Evolutionary conservation across 2,329 filamentous ascomycete genomes (phyloP), one percentile per base, ranked within the genome.

Genomic region (Fusarium sp.): DNA sequence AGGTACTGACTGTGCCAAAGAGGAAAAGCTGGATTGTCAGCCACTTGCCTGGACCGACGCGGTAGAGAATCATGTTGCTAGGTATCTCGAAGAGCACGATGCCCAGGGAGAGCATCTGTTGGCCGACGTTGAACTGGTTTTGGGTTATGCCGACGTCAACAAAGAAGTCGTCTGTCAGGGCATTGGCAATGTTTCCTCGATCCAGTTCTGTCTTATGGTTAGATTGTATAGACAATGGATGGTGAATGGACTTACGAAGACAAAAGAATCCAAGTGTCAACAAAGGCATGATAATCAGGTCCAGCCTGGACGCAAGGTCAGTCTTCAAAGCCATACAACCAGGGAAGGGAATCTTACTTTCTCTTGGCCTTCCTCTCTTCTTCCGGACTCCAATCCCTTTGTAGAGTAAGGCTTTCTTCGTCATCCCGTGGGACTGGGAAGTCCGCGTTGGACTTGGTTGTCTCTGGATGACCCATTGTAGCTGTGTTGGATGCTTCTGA

Each of bases 11-110:
- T 20, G 82, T 78, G 7, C 86, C 86, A 59, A 83, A 88, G 42
- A 85, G 79, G 67, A 87, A 85, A 21, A 88, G 75, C 71, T 88
- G 85, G 1, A 82, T 78, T 0, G 85, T 84, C 2, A 88, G 78
- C 86, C 86, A 88, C 49, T 81, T 81, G n/a, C 82, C 82, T 2
- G 86, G 85, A 3, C 77, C 77, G 28, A 80, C 72, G 2, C 76
- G 68, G 59, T 79, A 78, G 4, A 80, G 67, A 12, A 79, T 74
- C 74, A 80, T 78, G 63, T 80, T 80, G 68, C 76, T 78, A 11
- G 78, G 78, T 27, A 80, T 80, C 62, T 85, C 80, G 54, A 78
- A 77, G 6, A 86, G 76, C 4, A 86, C 83, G 43, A 86, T 86
- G 18, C 83, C 84, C 2, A 84, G 78, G 0, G 83, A 86, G 2